These are phyloP conservation scores for Vitis hybrid DNA, from an alignment of 177 flowering plant species.

Conservation along the genomic window DNA sequence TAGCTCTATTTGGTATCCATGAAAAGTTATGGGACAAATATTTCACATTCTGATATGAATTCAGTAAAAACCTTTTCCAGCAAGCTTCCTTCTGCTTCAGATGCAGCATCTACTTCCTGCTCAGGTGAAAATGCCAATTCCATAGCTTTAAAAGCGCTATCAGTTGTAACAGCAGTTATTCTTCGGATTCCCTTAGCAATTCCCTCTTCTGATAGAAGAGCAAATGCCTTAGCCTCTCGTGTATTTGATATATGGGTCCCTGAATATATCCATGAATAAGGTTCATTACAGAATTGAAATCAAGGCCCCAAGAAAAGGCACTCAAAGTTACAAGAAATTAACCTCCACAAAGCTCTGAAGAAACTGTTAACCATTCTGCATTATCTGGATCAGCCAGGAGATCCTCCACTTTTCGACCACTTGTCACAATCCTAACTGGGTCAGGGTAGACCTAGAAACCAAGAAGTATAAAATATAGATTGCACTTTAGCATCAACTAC, in stretches of 20 bases:
- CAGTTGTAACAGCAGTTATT: conserved; percentile 91
- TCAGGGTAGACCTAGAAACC: conserved; percentile 85
- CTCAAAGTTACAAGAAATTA: conserved; percentile 3
- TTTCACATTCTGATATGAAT: no score
- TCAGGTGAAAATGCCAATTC: conserved; percentile 61
- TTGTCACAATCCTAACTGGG: conserved; percentile 92
- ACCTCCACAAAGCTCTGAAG: conserved; percentile 99
- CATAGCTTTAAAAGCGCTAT: conserved; percentile 67
- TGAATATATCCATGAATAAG: conserved; percentile 21
- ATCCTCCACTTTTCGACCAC: conserved; percentile 87
- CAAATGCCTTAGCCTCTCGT: conserved; percentile 89
- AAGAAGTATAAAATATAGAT: neutral
- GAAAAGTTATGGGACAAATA: no score
- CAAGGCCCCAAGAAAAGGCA: conserved; percentile 10
- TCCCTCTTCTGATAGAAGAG: conserved; percentile 89
- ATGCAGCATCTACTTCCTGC: conserved; percentile 71
- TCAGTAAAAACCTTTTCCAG: conserved; percentile 66
- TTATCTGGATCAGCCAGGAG: conserved; percentile 78
- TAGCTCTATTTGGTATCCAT: no score
- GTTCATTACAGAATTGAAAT: conserved; percentile 2
- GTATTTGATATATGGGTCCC: conserved; percentile 97
- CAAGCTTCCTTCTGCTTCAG: conserved; percentile 47
- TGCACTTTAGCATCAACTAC: neutral
- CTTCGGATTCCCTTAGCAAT: conserved; percentile 93
- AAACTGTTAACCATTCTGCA: conserved; percentile 71